Conservation (phyloP, 352 stramenopile species). For the Phytophthora kernoviae region DNA sequence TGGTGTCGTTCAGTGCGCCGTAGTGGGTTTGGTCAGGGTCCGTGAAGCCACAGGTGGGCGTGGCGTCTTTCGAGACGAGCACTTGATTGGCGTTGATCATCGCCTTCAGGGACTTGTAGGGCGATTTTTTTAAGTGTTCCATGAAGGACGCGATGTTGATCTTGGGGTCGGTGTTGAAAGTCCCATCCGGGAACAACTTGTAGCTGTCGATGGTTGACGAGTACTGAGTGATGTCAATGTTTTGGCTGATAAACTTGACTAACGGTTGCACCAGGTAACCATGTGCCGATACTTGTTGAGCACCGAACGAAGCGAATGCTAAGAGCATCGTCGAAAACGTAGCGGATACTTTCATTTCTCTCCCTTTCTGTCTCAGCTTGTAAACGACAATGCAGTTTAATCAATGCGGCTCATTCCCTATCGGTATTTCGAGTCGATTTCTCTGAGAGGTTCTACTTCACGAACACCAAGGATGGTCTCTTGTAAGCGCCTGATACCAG, state of each 20-base stretch:
- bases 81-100: constrained; percentile 46
- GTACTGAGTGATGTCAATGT: constrained; percentile 49
- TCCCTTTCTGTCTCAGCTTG: constrained; percentile 4
- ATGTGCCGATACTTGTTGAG: constrained; percentile 30
- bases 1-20: constrained; percentile 34
- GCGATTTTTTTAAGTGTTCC: constrained; percentile 45
- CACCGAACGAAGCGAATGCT: constrained; percentile 8
- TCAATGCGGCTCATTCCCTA: constrained; percentile 12
- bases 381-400: constrained; percentile 7
- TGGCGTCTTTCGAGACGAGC: constrained; percentile 27
- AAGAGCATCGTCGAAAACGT: constrained; percentile 11
- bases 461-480: no score
- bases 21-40: constrained; percentile 41
- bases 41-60: constrained; percentile 45
- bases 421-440: background rate
- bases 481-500: no score
- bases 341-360: constrained; percentile 12
- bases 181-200: constrained; percentile 35
- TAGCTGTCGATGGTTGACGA: constrained; percentile 46
- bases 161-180: constrained; percentile 35
- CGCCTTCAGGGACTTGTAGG: constrained; percentile 42
- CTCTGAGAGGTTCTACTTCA: no score
- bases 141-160: constrained; percentile 44
- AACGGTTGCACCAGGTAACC: constrained; percentile 45
- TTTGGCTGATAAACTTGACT: constrained; percentile 39